Evolutionary conservation across 306 rosid genomes (phyloP).

Genomic region (Mimosa bimucronata): DNA sequence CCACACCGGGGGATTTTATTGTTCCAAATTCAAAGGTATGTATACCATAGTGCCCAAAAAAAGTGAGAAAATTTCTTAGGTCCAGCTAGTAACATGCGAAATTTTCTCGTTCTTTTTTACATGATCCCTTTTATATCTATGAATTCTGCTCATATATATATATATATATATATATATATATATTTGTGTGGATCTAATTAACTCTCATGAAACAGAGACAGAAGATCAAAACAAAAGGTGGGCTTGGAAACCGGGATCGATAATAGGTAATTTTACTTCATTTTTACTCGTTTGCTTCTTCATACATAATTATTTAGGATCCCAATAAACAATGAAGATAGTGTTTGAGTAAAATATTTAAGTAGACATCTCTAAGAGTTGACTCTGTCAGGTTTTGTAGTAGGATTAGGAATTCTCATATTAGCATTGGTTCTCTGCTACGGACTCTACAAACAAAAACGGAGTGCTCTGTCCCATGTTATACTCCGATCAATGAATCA

Average conservation of each 20-base stretch:
- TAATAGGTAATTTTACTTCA: neutral
- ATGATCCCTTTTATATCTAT: neutral
- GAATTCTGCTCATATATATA: neutral
- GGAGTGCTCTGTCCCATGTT: neutral
- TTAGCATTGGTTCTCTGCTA: slow-evolving; percentile 24
- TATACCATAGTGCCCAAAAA: neutral
- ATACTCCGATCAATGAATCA: slow-evolving; percentile 11
- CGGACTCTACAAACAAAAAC: slow-evolving; percentile 23
- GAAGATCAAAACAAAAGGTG: neutral
- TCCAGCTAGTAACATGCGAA: neutral
- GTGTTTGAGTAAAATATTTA: neutral
- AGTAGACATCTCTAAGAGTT: neutral
- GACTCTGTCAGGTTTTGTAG: slow-evolving; percentile 11
- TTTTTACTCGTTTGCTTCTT: neutral
- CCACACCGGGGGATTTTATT: neutral
- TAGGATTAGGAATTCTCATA: slow-evolving; percentile 30
- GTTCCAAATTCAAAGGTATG: slow-evolving; percentile 35
- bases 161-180: too few species aligned
- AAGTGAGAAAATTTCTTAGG: neutral
- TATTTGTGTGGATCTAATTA: neutral
- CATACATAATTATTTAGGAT: neutral
- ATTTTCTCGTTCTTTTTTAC: neutral
- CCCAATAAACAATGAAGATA: too few species aligned
- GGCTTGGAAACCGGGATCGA: neutral
- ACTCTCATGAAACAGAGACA: neutral